A percentile compares a stretch with the other conserved stretches of the same genome.
Conservation (phyloP, 2,329 filamentous ascomycete species). For the Diplodia sapinea region DNA sequence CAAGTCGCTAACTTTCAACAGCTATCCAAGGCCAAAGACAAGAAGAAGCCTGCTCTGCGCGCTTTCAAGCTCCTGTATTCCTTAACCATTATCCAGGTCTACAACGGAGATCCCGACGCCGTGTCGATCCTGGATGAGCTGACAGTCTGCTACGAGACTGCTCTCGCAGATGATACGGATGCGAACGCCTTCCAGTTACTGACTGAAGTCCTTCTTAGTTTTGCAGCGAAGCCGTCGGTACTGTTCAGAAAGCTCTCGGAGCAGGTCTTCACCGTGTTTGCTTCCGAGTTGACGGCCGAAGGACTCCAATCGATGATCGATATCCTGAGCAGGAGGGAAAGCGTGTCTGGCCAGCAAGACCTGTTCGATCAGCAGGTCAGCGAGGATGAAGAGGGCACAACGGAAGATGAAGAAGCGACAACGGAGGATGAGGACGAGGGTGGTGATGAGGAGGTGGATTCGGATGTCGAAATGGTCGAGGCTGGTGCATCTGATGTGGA, state of each 20-base stretch:
- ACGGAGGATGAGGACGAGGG: conserved; percentile 55
- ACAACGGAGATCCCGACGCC: conserved; percentile 86
- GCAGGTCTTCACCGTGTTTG: conserved; percentile 85
- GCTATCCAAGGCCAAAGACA: conserved; percentile 36
- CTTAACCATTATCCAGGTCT: conserved; percentile 83
- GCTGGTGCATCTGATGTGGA: conserved; percentile 37
- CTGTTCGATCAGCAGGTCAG: conserved; percentile 72
- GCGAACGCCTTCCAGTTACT: conserved; percentile 67
- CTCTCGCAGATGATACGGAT: conserved; percentile 45
- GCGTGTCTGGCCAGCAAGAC: conserved; percentile 79
- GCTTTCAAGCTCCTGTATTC: conserved; percentile 83
- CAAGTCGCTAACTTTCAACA: conserved; percentile 29
- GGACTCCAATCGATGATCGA: conserved; percentile 72
- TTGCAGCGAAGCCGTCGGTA: conserved; percentile 83
- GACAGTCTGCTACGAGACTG: conserved; percentile 66
- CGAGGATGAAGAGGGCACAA: conserved; percentile 40
- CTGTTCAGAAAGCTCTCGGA: conserved; percentile 85
- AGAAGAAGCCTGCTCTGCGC: conserved; percentile 55
- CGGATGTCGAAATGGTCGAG: conserved; percentile 54
- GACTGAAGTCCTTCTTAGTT: conserved; percentile 87
- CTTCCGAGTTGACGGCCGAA: conserved; percentile 72
- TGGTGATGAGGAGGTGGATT: conserved; percentile 50
- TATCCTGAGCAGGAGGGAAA: conserved; percentile 80
- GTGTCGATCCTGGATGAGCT: conserved; percentile 82
- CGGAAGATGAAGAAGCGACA: conserved; percentile 49